A percentile compares a stretch with the other conserved stretches of the same genome.
phyloP scores from a whole-genome alignment of 2,329 filamentous ascomycete genomes.

The Colletotrichum sansevieriae region DNA sequence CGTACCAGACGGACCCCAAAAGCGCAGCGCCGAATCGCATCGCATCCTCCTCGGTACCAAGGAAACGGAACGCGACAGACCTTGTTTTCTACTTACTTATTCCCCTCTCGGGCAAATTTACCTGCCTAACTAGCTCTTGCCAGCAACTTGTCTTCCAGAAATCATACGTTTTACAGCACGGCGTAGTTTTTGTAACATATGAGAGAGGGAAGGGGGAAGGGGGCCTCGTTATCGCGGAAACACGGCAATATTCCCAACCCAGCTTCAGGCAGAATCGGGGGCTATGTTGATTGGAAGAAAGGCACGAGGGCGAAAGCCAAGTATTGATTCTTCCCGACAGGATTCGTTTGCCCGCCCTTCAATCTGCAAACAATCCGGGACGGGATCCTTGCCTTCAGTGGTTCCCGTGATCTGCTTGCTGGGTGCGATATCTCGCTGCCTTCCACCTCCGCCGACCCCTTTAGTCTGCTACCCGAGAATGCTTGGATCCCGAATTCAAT shows the following conservation, averaged over 20 bases:
- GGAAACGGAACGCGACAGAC: not conserved
- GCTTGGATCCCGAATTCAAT: too few relatives aligned
- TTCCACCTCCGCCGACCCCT: conserved; percentile 7
- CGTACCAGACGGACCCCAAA: not conserved
- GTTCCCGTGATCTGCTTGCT: not conserved
- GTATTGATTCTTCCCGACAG: conserved; percentile 27
- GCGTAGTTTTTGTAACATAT: not conserved
- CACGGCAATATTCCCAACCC: too few relatives aligned
- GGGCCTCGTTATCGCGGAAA: not conserved
- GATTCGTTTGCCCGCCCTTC: conserved; percentile 6
- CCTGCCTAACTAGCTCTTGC: not conserved
- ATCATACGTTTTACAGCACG: not conserved
- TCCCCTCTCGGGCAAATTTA: conserved; percentile 9
- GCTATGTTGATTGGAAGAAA: not conserved
- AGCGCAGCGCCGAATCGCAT: not conserved
- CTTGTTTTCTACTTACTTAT: conserved; percentile 10
- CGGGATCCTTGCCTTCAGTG: not conserved
- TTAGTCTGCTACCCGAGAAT: not conserved
- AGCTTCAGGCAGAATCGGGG: conserved; percentile 15
- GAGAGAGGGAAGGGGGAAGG: not conserved
- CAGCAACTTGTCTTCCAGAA: conserved; percentile 2
- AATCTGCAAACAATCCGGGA: conserved; percentile 1
- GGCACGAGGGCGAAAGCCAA: conserved; percentile 14
- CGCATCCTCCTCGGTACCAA: not conserved
- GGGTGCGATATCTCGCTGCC: conserved; percentile 10